phyloP scores from a whole-genome alignment of 1,139 yeast species.

The Arxiozyma bovina region DNA sequence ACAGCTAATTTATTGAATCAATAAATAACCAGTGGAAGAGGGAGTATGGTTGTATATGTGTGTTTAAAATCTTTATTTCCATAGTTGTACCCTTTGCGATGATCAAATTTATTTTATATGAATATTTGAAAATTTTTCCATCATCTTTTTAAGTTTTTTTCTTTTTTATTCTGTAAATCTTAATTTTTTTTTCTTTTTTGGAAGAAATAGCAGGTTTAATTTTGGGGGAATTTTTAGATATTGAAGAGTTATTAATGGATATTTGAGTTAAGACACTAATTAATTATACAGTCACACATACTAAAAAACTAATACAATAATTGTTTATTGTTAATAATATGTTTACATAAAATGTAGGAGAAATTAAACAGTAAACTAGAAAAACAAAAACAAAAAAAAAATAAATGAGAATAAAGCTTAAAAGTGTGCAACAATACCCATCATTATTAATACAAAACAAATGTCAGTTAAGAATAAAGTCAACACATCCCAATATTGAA shows the following conservation, averaged over 20 bases:
- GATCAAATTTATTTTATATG: neutral
- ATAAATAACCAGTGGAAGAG: no score
- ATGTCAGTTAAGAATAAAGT: constrained; percentile 36
- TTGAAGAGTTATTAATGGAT: neutral
- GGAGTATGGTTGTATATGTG: neutral
- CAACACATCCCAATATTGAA: constrained; percentile 36
- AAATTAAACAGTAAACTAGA: no score
- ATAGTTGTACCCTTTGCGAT: neutral
- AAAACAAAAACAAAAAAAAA: neutral
- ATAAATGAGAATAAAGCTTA: neutral
- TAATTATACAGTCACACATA: no score
- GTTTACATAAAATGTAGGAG: neutral
- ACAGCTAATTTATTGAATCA: neutral
- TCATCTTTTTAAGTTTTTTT: no score
- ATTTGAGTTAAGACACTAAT: no score
- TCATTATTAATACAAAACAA: constrained; percentile 33
- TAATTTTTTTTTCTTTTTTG: neutral
- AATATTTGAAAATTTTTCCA: neutral
- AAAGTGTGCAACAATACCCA: constrained; percentile 31
- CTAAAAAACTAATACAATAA: no score
- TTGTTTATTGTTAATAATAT: no score
- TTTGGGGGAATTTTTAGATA: neutral
- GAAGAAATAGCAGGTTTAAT: no score
- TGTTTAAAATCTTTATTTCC: neutral
- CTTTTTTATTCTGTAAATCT: no score